Evolutionary conservation across 208 protist species (phyloP).

Genomic region (Leishmania mexicana): DNA sequence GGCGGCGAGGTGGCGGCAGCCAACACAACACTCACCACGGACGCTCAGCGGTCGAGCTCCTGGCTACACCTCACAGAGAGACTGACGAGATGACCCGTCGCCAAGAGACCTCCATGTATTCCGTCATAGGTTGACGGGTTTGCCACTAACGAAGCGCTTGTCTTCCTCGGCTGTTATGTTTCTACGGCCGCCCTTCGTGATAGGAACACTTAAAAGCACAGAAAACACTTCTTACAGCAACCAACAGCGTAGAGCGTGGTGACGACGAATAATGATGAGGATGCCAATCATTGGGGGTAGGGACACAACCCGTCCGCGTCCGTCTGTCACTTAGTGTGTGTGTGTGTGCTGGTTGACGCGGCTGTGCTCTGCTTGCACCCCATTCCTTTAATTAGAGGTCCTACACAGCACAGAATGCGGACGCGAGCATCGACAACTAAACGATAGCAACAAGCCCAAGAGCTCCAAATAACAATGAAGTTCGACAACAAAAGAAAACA

Average conservation of each 20-base stretch:
- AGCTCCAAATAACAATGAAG: background rate
- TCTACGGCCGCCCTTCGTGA: background rate
- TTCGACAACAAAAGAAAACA: background rate
- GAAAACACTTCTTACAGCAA: background rate
- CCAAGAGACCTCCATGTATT: background rate
- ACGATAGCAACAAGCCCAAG: constrained; percentile 3
- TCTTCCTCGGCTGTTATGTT: background rate
- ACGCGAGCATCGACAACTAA: constrained; percentile 6
- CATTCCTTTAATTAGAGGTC: background rate
- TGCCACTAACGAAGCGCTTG: background rate
- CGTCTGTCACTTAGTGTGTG: background rate
- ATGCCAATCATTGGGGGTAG: background rate
- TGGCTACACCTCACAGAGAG: background rate
- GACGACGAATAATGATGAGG: background rate
- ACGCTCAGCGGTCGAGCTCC: background rate
- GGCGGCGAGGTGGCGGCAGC: background rate
- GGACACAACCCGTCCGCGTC: background rate
- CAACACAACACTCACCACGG: background rate
- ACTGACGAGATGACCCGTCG: background rate
- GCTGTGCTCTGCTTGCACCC: background rate
- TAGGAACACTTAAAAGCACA: background rate
- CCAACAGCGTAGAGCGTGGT: background rate
- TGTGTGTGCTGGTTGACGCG: background rate
- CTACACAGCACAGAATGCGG: background rate
- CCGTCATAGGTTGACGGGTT: background rate